These are phyloP conservation scores for Mrakia gelida DNA, from an alignment of 768 basidiomycete species.

Conservation along the genomic window DNA sequence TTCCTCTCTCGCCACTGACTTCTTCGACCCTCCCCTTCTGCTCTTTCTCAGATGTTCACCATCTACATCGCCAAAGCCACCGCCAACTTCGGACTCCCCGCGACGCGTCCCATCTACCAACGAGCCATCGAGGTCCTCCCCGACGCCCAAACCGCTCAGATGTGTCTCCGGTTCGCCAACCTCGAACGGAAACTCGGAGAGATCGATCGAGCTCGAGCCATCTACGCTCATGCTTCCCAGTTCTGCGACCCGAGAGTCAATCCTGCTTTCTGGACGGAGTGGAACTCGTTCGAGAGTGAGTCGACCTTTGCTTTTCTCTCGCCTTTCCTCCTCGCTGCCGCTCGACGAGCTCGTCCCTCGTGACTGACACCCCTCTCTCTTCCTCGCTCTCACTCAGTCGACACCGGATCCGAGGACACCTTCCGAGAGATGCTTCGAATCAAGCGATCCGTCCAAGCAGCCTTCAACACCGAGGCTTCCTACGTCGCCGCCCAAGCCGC, in stretches of 20 bases:
- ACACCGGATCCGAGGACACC: conserved; percentile 97
- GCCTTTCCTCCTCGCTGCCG: background rate
- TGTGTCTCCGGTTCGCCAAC: conserved; percentile 92
- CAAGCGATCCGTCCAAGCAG: conserved; percentile 86
- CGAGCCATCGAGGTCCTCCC: conserved; percentile 88
- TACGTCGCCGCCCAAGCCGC: conserved; percentile 88
- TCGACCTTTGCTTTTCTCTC: conserved; percentile 4
- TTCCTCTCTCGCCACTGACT: no score
- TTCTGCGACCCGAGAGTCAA: conserved; percentile 90
- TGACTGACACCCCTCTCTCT: background rate
- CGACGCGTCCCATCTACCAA: conserved; percentile 94
- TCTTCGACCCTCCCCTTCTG: conserved; percentile 3
- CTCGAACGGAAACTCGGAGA: conserved; percentile 97
- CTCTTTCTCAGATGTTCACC: conserved; percentile 70
- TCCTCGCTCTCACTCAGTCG: conserved; percentile 49
- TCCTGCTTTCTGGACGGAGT: conserved; percentile 91
- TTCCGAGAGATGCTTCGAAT: conserved; percentile 57
- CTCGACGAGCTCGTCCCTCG: background rate
- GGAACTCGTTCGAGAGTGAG: conserved; percentile 86
- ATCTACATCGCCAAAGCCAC: conserved; percentile 97
- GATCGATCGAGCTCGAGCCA: conserved; percentile 92
- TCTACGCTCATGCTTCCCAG: conserved; percentile 96
- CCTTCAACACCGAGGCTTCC: conserved; percentile 84
- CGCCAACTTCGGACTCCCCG: conserved; percentile 89
- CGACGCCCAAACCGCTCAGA: conserved; percentile 89